These are phyloP conservation scores for Eucalyptus melliodora DNA, from an alignment of 345 rosid species.

Conservation along the genomic window DNA sequence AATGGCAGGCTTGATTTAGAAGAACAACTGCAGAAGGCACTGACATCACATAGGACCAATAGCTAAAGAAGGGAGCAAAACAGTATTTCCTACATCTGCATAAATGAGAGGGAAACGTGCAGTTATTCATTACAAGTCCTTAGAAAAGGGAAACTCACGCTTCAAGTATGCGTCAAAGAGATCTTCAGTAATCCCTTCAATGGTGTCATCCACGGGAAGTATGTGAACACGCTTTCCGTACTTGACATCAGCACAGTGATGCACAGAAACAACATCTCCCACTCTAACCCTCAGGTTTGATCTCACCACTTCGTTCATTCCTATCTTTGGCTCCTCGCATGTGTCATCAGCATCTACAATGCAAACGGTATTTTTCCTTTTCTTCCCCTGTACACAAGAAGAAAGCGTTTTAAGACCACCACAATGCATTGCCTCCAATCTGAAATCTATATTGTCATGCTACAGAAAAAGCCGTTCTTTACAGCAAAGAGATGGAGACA, in stretches of 20 bases:
- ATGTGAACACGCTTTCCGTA: slow-evolving; percentile 94
- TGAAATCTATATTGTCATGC: neutral
- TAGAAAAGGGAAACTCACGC: slow-evolving; percentile 39
- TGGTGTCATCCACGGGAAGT: slow-evolving; percentile 77
- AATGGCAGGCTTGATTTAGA: neutral
- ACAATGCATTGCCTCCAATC: neutral
- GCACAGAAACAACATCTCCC: slow-evolving; percentile 84
- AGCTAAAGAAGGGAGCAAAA: neutral
- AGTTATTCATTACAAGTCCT: neutral
- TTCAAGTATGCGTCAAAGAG: slow-evolving; percentile 89
- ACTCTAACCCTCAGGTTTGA: slow-evolving; percentile 84
- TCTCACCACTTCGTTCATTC: slow-evolving; percentile 85
- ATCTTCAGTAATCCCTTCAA: slow-evolving; percentile 90
- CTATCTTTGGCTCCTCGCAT: slow-evolving; percentile 68
- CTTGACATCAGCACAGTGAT: slow-evolving; percentile 86
- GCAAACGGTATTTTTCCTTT: slow-evolving; percentile 71
- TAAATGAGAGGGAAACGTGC: neutral
- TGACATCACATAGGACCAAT: neutral
- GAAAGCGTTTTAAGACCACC: neutral
- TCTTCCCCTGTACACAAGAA: slow-evolving; percentile 51
- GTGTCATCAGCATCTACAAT: slow-evolving; percentile 79
- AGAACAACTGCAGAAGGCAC: neutral
- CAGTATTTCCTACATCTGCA: neutral
- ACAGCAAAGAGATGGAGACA: neutral
- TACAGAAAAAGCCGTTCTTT: neutral